Percentiles rank a stretch among this genome's conserved stretches.
Evolutionary conservation across 2,329 filamentous ascomycete genomes (phyloP).

Genomic region (Pseudogymnoascus sp.): DNA sequence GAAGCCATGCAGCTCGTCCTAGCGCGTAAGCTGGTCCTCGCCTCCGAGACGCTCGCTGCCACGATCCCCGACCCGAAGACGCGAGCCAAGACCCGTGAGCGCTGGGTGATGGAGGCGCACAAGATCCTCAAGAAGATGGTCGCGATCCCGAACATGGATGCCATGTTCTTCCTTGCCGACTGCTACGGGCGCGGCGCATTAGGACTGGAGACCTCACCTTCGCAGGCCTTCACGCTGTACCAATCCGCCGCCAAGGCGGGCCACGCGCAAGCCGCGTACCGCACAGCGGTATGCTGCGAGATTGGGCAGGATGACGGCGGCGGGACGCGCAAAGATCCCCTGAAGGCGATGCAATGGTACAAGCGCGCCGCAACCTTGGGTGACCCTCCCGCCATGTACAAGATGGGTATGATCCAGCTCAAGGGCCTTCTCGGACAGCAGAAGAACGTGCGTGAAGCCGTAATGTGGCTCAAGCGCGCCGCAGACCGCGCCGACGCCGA

Average conservation of each 20-base stretch:
- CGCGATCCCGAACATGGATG: slow-evolving; percentile 64
- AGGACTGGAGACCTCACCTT: slow-evolving; percentile 72
- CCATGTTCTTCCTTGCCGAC: slow-evolving; percentile 91
- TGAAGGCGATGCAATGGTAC: slow-evolving; percentile 98
- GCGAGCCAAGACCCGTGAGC: slow-evolving; percentile 69
- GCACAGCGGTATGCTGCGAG: slow-evolving; percentile 94
- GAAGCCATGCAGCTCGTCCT: slow-evolving; percentile 63
- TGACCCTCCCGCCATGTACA: slow-evolving; percentile 94
- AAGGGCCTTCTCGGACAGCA: slow-evolving; percentile 89
- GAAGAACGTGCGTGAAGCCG: slow-evolving; percentile 74
- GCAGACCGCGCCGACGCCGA: slow-evolving; percentile 80
- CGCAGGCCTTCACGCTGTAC: slow-evolving; percentile 89
- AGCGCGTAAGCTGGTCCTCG: slow-evolving; percentile 80
- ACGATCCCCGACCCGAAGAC: slow-evolving; percentile 60
- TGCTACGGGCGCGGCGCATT: slow-evolving; percentile 76
- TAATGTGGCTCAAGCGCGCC: slow-evolving; percentile 88
- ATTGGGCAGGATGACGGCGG: slow-evolving; percentile 91
- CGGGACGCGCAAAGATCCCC: slow-evolving; percentile 79
- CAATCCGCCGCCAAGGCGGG: slow-evolving; percentile 87
- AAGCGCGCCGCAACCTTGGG: slow-evolving; percentile 84
- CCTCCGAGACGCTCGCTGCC: slow-evolving; percentile 65
- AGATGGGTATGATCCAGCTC: slow-evolving; percentile 90
- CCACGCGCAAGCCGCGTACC: slow-evolving; percentile 80
- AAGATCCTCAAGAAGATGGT: slow-evolving; percentile 88
- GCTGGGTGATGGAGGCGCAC: slow-evolving; percentile 76